Base-by-base conservation (phyloP, 352 stramenopile genomes). In the Globisporangium cederbergense region DNA sequence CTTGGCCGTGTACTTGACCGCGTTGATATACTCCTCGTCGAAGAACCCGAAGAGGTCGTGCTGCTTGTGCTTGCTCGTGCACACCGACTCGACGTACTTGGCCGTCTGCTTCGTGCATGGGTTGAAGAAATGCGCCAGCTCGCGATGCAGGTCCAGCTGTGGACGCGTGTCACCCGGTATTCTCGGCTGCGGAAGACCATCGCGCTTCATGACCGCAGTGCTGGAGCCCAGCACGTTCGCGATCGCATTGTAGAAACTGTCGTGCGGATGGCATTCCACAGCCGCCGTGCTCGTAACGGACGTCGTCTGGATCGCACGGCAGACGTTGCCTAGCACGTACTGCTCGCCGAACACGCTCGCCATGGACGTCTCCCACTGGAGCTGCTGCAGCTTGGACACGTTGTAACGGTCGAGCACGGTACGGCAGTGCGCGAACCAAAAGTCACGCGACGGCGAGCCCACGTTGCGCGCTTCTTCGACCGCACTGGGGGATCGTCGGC, bases 341-440 rank as follows among this genome's bases (percentile, higher is more conserved):
- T 80, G 75, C 16, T 77, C 80, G 49, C 83, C 83, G 58, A 90
- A 91, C 3, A 93, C 52, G 67, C 78, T 90, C 30, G 73, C 69
- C 28, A 93, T 67, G 28, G 83, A 93, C 1, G 76, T 81, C 62
- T 90, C 78, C 83, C 83, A 93, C 46, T 88, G 77, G 51, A 93
- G 66, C n/a, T 78, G 79, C 67, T 90, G 81, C 56, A 93, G 70
- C 61, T 82, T 81, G 20, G 75, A 83, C 22, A 89, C 68, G 57
- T 89, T 88, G 64, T 86, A 86, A 9, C 74, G 67, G 59, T 90
- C 77, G 53, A 92, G 60, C 16, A 90, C 79, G 1, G 67, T 66
- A 28, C 77, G 73, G 50, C 80, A 87, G 62, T 88, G 75, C 66
- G 84, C 86, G 59, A 88, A 87, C 78, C 81, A 93, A 47, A 87